These are phyloP conservation scores for Globisporangium takayamanum DNA, from an alignment of 352 stramenopile species.

Conservation along the genomic window DNA sequence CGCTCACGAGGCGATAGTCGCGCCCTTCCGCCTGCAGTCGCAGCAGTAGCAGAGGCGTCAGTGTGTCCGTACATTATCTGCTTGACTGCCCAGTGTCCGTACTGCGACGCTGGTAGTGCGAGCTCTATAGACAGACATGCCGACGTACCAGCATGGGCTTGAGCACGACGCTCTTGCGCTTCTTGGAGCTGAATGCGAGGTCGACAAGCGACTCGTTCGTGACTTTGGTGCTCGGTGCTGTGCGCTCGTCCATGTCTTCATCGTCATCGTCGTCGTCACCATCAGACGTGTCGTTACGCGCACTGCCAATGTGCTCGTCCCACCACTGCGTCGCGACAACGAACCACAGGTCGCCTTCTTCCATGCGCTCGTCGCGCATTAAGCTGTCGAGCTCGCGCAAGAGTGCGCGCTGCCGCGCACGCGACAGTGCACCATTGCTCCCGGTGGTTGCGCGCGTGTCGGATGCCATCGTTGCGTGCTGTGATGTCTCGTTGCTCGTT, in stretches of 20 bases:
- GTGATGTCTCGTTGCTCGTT: too few relatives aligned
- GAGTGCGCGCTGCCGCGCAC: conserved; percentile 1
- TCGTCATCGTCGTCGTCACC: conserved; percentile 13
- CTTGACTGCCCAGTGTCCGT: too few relatives aligned
- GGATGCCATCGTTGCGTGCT: background rate
- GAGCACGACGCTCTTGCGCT: conserved; percentile 44
- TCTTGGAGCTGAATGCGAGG: conserved; percentile 27
- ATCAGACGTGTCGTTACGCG: conserved; percentile 6
- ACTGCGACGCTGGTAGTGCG: too few relatives aligned
- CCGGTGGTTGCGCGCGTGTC: background rate
- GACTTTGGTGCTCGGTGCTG: background rate
- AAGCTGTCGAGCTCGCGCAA: conserved; percentile 18
- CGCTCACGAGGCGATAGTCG: conserved; percentile 64
- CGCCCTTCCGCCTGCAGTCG: conserved; percentile 34
- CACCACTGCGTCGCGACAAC: conserved; percentile 53
- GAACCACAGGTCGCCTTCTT: conserved; percentile 55
- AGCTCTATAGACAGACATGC: background rate
- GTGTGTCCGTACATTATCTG: too few relatives aligned
- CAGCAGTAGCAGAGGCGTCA: background rate
- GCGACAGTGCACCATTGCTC: background rate
- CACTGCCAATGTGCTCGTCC: conserved; percentile 19
- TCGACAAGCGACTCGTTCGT: conserved; percentile 51
- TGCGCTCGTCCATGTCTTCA: background rate
- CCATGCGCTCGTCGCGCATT: conserved; percentile 28
- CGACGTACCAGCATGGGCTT: conserved; percentile 43